A percentile compares a stretch with the other conserved stretches of the same genome.
Evolutionary conservation across 2,329 filamentous ascomycete genomes (phyloP).

Genomic region (Aspergillus cejpii): DNA sequence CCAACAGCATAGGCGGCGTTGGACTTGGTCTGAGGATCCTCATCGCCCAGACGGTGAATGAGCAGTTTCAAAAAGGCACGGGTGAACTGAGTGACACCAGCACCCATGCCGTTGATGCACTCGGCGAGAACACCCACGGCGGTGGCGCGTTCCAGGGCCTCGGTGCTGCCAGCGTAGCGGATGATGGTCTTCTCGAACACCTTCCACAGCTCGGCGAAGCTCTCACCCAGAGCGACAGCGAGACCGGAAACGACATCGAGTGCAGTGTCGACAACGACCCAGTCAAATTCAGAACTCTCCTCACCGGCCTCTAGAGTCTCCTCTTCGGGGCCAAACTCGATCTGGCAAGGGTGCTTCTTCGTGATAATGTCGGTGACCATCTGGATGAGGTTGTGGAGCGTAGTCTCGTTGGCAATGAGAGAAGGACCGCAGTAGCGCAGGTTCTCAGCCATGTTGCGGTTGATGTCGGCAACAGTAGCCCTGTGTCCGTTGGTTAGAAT

Average conservation of each 20-base stretch:
- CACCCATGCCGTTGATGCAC: conserved; percentile 76
- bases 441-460: conserved; percentile 83
- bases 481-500: conserved; percentile 50
- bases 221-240: conserved; percentile 69
- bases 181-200: conserved; percentile 88
- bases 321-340: conserved; percentile 76
- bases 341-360: conserved; percentile 86
- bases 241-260: conserved; percentile 85
- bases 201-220: conserved; percentile 87
- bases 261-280: conserved; percentile 91
- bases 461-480: conserved; percentile 86
- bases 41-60: conserved; percentile 78
- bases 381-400: conserved; percentile 69
- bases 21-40: conserved; percentile 86
- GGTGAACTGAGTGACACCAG: conserved; percentile 75
- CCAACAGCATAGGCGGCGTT: conserved; percentile 91
- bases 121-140: conserved; percentile 90
- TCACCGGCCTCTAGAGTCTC: conserved; percentile 66
- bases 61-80: conserved; percentile 68
- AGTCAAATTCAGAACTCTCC: conserved; percentile 92
- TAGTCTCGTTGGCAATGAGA: conserved; percentile 65
- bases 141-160: conserved; percentile 79
- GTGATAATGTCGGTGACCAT: conserved; percentile 73
- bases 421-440: conserved; percentile 87
- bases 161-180: conserved; percentile 78